These are phyloP conservation scores for Harringtonia lauricola DNA, from an alignment of 2,329 filamentous ascomycete genomes.

Conservation along the genomic window DNA sequence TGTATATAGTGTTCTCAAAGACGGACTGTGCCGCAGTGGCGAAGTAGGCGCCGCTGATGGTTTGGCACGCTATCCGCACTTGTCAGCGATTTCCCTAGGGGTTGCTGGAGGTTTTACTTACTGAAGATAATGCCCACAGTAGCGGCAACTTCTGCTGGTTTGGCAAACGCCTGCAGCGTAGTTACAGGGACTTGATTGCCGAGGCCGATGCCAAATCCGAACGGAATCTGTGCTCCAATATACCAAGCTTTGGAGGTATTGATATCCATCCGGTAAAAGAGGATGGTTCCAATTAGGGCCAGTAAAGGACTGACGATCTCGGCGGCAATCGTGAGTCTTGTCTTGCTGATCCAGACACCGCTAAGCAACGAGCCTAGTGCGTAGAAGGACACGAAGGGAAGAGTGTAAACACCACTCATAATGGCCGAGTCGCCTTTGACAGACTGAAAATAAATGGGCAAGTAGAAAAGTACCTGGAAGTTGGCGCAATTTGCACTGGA, in stretches of 20 bases:
- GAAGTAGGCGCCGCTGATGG: constrained; percentile 2
- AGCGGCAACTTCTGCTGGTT: not conserved
- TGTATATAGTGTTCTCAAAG: not conserved
- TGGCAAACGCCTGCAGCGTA: not conserved
- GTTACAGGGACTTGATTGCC: constrained; percentile 1
- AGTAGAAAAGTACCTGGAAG: constrained; percentile 1
- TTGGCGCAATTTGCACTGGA: not conserved
- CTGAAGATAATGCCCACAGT: not conserved
- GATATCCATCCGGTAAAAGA: constrained; percentile 2
- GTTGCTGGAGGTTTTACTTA: not conserved
- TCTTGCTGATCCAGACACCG: constrained; percentile 2
- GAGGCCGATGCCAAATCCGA: constrained; percentile 1
- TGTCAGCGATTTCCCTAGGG: not conserved
- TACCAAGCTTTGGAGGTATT: constrained; percentile 1
- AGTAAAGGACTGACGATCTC: not conserved
- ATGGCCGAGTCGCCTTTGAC: not conserved
- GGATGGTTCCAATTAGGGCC: not conserved
- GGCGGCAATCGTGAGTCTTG: not conserved
- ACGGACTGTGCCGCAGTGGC: not conserved
- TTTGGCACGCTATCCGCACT: not conserved
- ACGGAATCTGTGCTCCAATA: not conserved
- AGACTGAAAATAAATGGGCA: constrained; percentile 1
- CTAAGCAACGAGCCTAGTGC: not conserved
- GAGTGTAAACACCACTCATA: not conserved
- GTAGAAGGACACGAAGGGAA: not conserved